Evolutionary conservation across 2,329 filamentous ascomycete species (phyloP), one percentile per base, ranked within the genome.

Genomic region (Didymosphaeria variabile): DNA sequence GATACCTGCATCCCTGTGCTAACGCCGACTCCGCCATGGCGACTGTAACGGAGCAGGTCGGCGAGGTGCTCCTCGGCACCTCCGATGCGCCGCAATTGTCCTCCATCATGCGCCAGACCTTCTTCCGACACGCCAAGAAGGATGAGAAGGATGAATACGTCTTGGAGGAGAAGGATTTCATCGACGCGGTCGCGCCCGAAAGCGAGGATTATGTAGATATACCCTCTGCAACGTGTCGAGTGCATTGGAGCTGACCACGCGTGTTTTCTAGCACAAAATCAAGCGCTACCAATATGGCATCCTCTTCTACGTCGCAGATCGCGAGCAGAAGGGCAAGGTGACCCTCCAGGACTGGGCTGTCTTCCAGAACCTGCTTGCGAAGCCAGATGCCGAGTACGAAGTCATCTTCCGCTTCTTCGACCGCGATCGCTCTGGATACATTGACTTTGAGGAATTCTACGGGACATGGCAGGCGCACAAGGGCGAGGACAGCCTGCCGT

Each of bases 391-490:
- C 78, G 95, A 99, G 82, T 99, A 99, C 82, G 94, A 98, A 80
- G 97, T 99, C 72, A 94, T 95, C 17, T 99, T 98, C 83, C 92
- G 95, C 72, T 87, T 99, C 58, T 99, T 99, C 80, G 94, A 98
- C 76, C 86, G 92, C 71, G 89, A 94, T 55, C 88, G 91, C 63
- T 91, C 88, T 21, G 95, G 95, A 63, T 87, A 87, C 52, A 93
- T 99, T 74, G 94, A 94, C 78, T 97, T 94, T 75, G 91, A 97
- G 42, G 88, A 93, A 72, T 94, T 99, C 81, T 89, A 92, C 75
- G 86, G 88, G 61, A 83, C 94, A 60, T 97, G 96, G 81, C 91
- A 94, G 80, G 84, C 90, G 71, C 96, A 97, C 86, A 97, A 94
- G 83, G 90, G 90, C n/a, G 82, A 88, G 26, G 86, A 92, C 62